Percentiles rank a stretch among this genome's conserved stretches.
Evolutionary conservation across 202 grass and related monocot genomes (phyloP).

Genomic region (Digitaria exilis): DNA sequence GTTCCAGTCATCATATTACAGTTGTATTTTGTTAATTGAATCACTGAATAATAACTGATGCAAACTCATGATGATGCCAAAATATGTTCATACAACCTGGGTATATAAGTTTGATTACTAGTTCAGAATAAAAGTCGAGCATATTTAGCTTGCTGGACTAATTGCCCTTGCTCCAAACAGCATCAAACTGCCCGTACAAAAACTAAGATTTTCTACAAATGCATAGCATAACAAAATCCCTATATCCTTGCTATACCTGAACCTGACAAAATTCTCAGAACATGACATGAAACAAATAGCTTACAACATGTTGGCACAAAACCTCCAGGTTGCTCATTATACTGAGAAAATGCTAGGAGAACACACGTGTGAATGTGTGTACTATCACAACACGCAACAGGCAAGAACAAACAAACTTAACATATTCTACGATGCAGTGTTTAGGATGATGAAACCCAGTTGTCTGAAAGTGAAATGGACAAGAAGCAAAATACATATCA

Average conservation of each 20-base stretch:
- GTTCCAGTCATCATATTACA: not conserved
- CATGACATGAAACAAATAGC: conserved; percentile 4
- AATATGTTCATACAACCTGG: not conserved
- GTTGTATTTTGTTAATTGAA: not conserved
- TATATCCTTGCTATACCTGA: not conserved
- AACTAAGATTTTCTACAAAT: not conserved
- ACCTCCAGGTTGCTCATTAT: not conserved
- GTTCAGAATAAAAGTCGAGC: conserved; percentile 1
- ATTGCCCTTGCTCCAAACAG: not conserved
- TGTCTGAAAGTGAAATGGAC: conserved; percentile 26
- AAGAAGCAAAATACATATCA: conserved; percentile 22
- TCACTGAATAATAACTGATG: conserved; percentile 21
- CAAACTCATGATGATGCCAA: not conserved
- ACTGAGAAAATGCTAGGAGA: not conserved
- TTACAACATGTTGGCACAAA: not conserved
- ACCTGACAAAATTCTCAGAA: not conserved
- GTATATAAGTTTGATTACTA: not conserved
- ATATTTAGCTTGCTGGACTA: conserved; percentile 1
- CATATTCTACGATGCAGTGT: not conserved
- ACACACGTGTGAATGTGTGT: not conserved
- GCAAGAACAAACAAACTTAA: not conserved
- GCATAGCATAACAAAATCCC: not conserved
- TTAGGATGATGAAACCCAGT: not conserved
- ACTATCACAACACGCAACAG: not conserved
- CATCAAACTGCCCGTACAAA: not conserved